phyloP scores from a whole-genome alignment of 2,329 filamentous ascomycete genomes.

The Colletotrichum falcatum region DNA sequence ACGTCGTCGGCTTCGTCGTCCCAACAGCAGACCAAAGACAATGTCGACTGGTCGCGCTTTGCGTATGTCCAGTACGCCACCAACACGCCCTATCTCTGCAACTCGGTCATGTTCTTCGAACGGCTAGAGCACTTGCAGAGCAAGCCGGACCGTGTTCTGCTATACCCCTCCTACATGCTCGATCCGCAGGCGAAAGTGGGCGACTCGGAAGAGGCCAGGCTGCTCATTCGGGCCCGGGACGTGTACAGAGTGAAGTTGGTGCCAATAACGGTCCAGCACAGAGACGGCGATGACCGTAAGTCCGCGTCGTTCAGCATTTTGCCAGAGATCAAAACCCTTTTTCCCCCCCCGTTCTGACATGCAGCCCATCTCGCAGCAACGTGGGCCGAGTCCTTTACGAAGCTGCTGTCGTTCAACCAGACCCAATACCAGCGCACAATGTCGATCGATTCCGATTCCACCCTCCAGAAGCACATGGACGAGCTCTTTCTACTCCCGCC shows the following conservation, averaged over 20 bases:
- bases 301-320: too few species aligned
- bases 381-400: conserved; percentile 75
- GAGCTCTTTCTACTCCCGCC: conserved; percentile 75
- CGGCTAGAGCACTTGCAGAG: conserved; percentile 56
- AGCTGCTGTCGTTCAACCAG: conserved; percentile 74
- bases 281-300: conserved; percentile 51
- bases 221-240: conserved; percentile 58
- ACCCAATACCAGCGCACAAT: conserved; percentile 65
- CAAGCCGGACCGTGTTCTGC: conserved; percentile 58
- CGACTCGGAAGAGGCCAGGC: conserved; percentile 46
- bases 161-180: conserved; percentile 59
- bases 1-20: too few species aligned
- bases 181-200: conserved; percentile 47
- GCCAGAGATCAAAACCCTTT: neutral
- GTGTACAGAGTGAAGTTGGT: conserved; percentile 58
- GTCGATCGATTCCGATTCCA: conserved; percentile 70
- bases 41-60: conserved; percentile 57
- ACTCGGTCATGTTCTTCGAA: conserved; percentile 64
- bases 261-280: conserved; percentile 56
- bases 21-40: too few species aligned
- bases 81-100: conserved; percentile 60
- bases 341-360: too few species aligned
- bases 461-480: conserved; percentile 71
- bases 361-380: too few species aligned
- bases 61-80: conserved; percentile 65